Percentiles rank a stretch among this genome's conserved stretches.
phyloP scores from a whole-genome alignment of 2,329 filamentous ascomycete genomes.

The Alternaria burnsii region DNA sequence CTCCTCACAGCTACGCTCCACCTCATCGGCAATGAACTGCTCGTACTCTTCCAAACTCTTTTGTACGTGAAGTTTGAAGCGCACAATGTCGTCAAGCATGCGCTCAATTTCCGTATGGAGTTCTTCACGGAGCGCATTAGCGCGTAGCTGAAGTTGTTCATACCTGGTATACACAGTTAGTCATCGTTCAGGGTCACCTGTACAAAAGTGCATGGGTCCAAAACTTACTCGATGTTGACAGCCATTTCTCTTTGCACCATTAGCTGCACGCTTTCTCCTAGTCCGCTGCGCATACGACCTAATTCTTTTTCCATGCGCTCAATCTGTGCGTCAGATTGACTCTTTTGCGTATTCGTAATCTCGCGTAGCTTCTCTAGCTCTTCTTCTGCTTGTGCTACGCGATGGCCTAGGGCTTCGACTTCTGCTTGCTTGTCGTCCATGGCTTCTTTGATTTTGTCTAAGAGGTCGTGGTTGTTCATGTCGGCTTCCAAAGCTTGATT shows the following conservation, averaged over 20 bases:
- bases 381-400: conserved; percentile 85
- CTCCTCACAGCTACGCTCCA: conserved; percentile 70
- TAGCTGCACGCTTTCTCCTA: conserved; percentile 86
- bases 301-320: conserved; percentile 99
- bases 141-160: conserved; percentile 87
- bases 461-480: conserved; percentile 91
- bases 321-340: conserved; percentile 89
- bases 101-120: conserved; percentile 96
- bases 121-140: conserved; percentile 88
- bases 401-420: conserved; percentile 89
- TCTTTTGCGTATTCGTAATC: conserved; percentile 83
- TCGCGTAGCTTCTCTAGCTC: conserved; percentile 96
- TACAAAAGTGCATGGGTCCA: background rate
- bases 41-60: conserved; percentile 94
- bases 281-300: conserved; percentile 85
- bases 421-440: conserved; percentile 95
- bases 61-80: conserved; percentile 98
- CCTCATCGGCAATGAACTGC: conserved; percentile 88
- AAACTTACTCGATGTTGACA: conserved; percentile 86
- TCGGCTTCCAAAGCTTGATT: conserved; percentile 85
- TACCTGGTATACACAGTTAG: conserved; percentile 66
- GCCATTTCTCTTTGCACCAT: conserved; percentile 97
- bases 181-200: background rate
- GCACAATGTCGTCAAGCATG: conserved; percentile 96
- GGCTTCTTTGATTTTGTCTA: conserved; percentile 94